Conservation (phyloP, 2,329 filamentous ascomycete genomes). For the Pseudogymnoascus sp. region DNA sequence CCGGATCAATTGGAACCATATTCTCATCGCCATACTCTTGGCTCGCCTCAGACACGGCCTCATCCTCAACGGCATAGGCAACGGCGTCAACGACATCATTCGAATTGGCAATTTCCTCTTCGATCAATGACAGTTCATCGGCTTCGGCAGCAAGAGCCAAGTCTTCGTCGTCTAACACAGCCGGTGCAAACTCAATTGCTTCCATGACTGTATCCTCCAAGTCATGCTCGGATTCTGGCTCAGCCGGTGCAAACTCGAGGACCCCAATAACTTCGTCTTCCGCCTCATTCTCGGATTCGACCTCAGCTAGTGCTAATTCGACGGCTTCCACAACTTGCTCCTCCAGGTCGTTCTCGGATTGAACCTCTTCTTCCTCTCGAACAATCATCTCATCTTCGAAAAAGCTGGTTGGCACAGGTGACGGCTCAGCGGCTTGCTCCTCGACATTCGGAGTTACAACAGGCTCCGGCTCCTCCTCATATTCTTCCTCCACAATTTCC, state of each 20-base stretch:
- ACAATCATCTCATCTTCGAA: slow-evolving; percentile 57
- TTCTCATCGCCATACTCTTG: slow-evolving; percentile 65
- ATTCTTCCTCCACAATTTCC: neutral
- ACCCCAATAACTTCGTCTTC: slow-evolving; percentile 32
- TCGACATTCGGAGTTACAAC: slow-evolving; percentile 22
- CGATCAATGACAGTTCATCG: slow-evolving; percentile 48
- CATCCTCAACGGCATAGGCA: slow-evolving; percentile 6
- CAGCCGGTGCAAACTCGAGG: slow-evolving; percentile 36
- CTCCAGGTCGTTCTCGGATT: slow-evolving; percentile 25
- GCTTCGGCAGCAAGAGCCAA: slow-evolving; percentile 51
- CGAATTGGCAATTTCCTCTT: slow-evolving; percentile 15
- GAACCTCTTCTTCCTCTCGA: slow-evolving; percentile 30
- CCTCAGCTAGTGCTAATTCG: slow-evolving; percentile 29
- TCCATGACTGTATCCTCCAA: slow-evolving; percentile 31
- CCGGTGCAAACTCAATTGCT: slow-evolving; percentile 38
- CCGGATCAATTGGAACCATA: slow-evolving; percentile 43
- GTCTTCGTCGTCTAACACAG: slow-evolving; percentile 48
- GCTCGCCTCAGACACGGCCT: slow-evolving; percentile 50
- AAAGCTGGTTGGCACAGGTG: slow-evolving; percentile 40
- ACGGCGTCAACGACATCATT: slow-evolving; percentile 4
- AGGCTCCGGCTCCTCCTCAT: neutral
- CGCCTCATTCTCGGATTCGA: slow-evolving; percentile 23
- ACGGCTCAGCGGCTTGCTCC: slow-evolving; percentile 19
- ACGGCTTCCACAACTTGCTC: slow-evolving; percentile 33
- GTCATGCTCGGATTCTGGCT: slow-evolving; percentile 18